Evolutionary conservation across 805 yeast genomes (phyloP), one percentile per base, ranked within the genome.

Genomic region (Dipodascus geniculatus): DNA sequence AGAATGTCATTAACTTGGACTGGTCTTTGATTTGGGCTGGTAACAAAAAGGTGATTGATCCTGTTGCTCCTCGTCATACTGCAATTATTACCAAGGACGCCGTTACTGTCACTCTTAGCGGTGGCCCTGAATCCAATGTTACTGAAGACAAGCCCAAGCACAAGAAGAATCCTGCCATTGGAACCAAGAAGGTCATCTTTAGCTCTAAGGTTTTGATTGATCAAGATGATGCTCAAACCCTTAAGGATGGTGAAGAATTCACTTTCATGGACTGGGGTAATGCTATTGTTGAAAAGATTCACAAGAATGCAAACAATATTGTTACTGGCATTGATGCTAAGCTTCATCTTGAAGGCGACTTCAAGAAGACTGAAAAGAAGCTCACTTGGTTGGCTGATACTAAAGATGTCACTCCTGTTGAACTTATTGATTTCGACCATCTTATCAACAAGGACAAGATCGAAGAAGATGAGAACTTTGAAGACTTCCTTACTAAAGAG

Each of bases 261-360:
- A 91, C 98, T n/a, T 79, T 91, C 64, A 91, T 91, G 98, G 97
- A 91, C 72, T 91, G 98, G 98, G 98, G 97, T 77, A 91, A 91
- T 68, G 85, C 82, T 55, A 85, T 91, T 60, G 74, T 90, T 60
- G 79, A 84, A 60, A 80, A 80, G 68, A 78, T 90, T 65, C 72
- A 71, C 67, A 82, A 79, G 68, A 82, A 80, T 58, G 85, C 78
- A 55, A 78, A 70, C 49, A 68, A 68, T 48, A 58, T 74, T 42
- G 85, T 85, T 54, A 75, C 74, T 50, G 73, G 83, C 2, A 73
- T 91, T 57, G 84, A 80, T 53, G 96, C 88, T 54, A 83, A 81
- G 62, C 75, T 91, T 63, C 85, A 91, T 70, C 78, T 91, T 65
- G 96, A 87, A 60, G 98, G 98, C 72, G 98, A 91, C 69, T 91